Evolutionary conservation across 2,329 filamentous ascomycete genomes (phyloP).

Genomic region (Aureobasidium sp.): DNA sequence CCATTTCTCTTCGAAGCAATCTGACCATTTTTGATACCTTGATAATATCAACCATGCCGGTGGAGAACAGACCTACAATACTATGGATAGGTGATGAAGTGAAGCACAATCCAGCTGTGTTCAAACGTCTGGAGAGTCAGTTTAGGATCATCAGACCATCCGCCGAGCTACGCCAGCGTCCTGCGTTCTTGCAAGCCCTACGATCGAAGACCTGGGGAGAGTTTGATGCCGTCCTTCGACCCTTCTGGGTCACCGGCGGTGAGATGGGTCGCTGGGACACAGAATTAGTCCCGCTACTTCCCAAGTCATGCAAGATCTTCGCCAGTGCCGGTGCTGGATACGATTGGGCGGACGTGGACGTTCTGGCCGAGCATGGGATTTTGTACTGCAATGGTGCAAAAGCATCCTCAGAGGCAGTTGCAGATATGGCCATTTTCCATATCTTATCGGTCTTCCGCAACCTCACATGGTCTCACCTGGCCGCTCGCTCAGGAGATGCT

Average conservation of each 20-base stretch:
- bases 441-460: conserved; percentile 63
- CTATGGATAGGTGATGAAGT: conserved; percentile 40
- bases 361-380: conserved; percentile 56
- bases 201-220: conserved; percentile 34
- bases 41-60: background rate
- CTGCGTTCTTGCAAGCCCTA: conserved; percentile 35
- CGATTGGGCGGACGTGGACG: conserved; percentile 55
- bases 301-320: conserved; percentile 49
- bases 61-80: conserved; percentile 30
- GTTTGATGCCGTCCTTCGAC: conserved; percentile 46
- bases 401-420: conserved; percentile 64
- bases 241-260: conserved; percentile 58
- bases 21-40: too few species aligned
- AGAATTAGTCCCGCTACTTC: conserved; percentile 51
- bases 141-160: conserved; percentile 32
- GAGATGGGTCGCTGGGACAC: conserved; percentile 59
- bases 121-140: conserved; percentile 29
- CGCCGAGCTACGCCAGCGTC: conserved; percentile 32
- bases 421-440: conserved; percentile 62
- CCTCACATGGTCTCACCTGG: conserved; percentile 56
- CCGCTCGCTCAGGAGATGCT: conserved; percentile 43
- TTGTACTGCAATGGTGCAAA: conserved; percentile 67
- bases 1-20: too few species aligned
- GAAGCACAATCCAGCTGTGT: conserved; percentile 39
- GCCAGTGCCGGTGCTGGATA: conserved; percentile 57